Base-by-base conservation (phyloP, 768 basidiomycete genomes). In the Boletus coccyginus region DNA sequence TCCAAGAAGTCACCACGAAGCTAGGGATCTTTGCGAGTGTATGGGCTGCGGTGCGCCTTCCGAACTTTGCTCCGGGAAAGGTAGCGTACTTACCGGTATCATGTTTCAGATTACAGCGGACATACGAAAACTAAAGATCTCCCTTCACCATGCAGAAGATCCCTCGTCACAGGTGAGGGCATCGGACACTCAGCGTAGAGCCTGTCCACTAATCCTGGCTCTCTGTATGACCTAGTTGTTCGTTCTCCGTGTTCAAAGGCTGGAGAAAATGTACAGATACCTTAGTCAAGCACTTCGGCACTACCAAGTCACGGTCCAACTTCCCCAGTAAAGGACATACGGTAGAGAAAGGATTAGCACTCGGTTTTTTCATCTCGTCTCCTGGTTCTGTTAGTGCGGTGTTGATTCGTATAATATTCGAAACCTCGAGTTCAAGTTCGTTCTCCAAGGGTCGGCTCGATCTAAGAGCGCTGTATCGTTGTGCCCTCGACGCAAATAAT, bases 231-330 rank as follows among this genome's bases (percentile, higher is more conserved):
- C n/a, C 3, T 8, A 63, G 64, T 27, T 65, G 16, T 66, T 65
- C 44, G 19, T 44, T 45, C 39, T 36, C 13, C 64, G 64, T 14
- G 46, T 65, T 36, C 44, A 54, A 21, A 49, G 42, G 38, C 41
- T 65, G 29, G 64, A 65, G 47, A 49, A 1, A 5, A 48, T 65
- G 61, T 65, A 65, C 5, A 56, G 56, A 21, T 64, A 58, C 41
- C 65, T 66, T 10, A 61, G 62, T 27, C 59, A 44, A 31, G 65
- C 65, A 7, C 65, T 66, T 41, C 62, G 59, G 32, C 50, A 58
- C 33, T 67, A 66, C 40, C 65, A 66, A 24, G 52, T 58, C 51
- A 66, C 52, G 7, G 63, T 65, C 41, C 57, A 2, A 11, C 53
- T 65, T 6, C 51, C 50, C 29, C n/a, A 59, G 42, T 24, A 32